Percentiles rank a stretch among this genome's conserved stretches.
Evolutionary conservation across 2,329 filamentous ascomycete species (phyloP).

Genomic region (Lachnellula suecica): DNA sequence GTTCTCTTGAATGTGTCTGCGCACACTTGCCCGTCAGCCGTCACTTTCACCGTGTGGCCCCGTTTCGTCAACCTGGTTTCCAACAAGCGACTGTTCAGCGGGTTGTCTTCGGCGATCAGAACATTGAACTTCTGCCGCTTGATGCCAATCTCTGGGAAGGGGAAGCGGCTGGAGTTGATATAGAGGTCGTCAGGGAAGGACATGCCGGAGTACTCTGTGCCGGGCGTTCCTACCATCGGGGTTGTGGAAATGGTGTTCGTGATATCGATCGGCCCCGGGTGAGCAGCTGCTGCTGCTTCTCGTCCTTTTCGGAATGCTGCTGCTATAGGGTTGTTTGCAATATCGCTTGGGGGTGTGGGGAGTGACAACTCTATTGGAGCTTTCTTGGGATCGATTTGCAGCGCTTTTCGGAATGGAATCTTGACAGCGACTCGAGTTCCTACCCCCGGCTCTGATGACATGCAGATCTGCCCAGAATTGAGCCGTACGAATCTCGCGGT

Average conservation of each 20-base stretch:
- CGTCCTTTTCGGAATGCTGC: background rate
- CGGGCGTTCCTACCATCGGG: background rate
- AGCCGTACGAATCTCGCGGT: slow-evolving; percentile 24
- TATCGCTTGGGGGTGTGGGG: slow-evolving; percentile 13
- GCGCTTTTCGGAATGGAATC: slow-evolving; percentile 23
- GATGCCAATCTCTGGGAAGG: slow-evolving; percentile 4
- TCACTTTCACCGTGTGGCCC: slow-evolving; percentile 69
- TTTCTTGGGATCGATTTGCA: slow-evolving; percentile 1
- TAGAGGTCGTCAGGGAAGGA: background rate
- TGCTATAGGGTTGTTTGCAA: slow-evolving; percentile 3
- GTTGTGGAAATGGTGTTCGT: background rate
- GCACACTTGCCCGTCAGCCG: slow-evolving; percentile 72
- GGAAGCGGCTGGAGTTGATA: background rate
- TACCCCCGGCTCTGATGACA: slow-evolving; percentile 13
- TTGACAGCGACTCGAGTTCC: slow-evolving; percentile 24
- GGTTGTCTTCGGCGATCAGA: slow-evolving; percentile 77
- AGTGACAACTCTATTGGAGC: background rate
- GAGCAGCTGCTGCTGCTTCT: background rate
- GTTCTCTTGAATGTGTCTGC: slow-evolving; percentile 68
- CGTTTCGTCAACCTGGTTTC: slow-evolving; percentile 74
- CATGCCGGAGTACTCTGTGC: background rate
- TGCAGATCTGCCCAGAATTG: slow-evolving; percentile 23
- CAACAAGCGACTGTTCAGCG: slow-evolving; percentile 77
- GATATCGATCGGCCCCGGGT: background rate
- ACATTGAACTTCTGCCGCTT: slow-evolving; percentile 39